Evolutionary conservation across 164 flowering plant genomes (phyloP), one percentile per base, ranked within the genome.

Genomic region (Santalum album): DNA sequence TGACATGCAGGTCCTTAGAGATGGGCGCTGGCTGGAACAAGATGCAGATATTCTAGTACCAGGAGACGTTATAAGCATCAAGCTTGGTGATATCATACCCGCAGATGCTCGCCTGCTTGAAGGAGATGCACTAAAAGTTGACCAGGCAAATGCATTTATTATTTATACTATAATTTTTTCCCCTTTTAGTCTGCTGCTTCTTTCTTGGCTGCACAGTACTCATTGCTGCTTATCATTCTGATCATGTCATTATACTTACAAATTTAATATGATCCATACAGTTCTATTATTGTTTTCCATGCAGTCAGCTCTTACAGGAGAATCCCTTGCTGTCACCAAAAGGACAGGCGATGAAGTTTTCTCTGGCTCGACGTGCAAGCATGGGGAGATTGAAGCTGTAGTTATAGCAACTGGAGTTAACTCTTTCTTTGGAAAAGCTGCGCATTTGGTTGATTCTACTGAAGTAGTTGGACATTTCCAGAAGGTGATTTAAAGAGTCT

Each of bases 271-370:
- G 36, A 51, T 24, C 54, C 45, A 34, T 51, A 24, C 35, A 18
- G 7, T 15, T 3, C 27, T 35, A 25, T 26, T 38, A 14, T 34
- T 27, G 10, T 43, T 16, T 56, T 21, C 22, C 51, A 19, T 72
- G 71, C 86, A 86, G 95, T 86, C 95, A 55, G 84, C 87, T 26
- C 87, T 86, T 49, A 86, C 95, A 1, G 95, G 95, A 64, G 95
- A 86, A 75, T 86, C 90, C 34, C 83, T 86, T 34, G 74, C 95
- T 29, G 87, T 86, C 43, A 83, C 89, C 53, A 86, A 76, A 74
- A 83, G 45, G 61, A 67, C 87, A 36, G 94, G 87, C 12, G 89
- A 86, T 68, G 89, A 83, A 66, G 94, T 86, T 23, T 86, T 45
- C 70, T 76, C 94, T 38, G 94, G 94, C 58, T 83, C 94, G 46